Evolutionary conservation across 345 rosid genomes (phyloP), one percentile per base, ranked within the genome.

Genomic region (Arabidopsis suecica): DNA sequence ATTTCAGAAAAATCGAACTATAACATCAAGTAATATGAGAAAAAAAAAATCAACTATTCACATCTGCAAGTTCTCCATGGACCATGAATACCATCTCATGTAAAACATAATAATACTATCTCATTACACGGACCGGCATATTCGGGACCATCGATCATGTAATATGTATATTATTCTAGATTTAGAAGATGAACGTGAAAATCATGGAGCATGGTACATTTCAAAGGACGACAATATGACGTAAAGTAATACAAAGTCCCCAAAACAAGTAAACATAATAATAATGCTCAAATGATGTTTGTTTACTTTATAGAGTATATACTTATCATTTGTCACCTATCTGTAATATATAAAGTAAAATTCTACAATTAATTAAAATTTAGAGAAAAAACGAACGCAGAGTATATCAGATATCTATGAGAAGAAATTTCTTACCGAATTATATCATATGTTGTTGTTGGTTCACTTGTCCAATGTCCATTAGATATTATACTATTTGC

Each of bases 141-240:
- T 7, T 53, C 58, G 65, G 75, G 75, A 76, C 75, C 75, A 69
- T 42, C 50, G 28, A 34, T 36, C 11, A 54, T 44, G 50, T 45
- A 44, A 42, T 23, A 47, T 45, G 41, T 61, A 44, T 16, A 25
- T 16, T 47, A 48, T 64, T 65, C 80, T 62, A 55, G 38, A 63
- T 23, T 36, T 69, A 69, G 71, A 76, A 55, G 18, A 45, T 69
- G 61, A 69, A 70, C 60, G 75, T 76, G 80, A 76, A 62, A 13
- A 28, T 62, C 60, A 69, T 61, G 44, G 11, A 55, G 65, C 56
- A 69, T 55, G 70, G 59, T 63, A 55, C 75, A 56, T 69, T 44
- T 42, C 22, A 5, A 54, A 55, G 71, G 60, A 62, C 42, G 37
- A 76, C 66, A 76, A 44, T 55, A 13, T 76, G 75, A 69, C 60